Evolutionary conservation across 1,284 basidiomycete genomes (phyloP).

Genomic region (Ustilago crameri): DNA sequence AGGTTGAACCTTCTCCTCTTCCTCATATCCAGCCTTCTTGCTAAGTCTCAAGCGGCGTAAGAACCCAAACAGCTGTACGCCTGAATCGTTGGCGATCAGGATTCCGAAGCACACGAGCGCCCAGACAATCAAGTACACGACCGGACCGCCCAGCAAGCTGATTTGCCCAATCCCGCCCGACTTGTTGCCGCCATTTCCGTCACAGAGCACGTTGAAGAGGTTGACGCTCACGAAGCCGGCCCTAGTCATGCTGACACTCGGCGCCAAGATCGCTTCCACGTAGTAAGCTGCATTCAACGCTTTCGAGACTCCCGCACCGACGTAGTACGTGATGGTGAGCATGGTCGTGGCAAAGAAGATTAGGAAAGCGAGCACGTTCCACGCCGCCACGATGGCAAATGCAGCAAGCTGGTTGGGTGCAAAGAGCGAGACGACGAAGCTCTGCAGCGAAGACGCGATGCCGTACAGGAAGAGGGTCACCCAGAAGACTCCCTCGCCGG

Average conservation of each 20-base stretch:
- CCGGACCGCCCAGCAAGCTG: conserved; percentile 78
- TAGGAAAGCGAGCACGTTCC: conserved; percentile 78
- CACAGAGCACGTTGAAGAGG: conserved; percentile 79
- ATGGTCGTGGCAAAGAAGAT: conserved; percentile 76
- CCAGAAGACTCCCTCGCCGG: conserved; percentile 76
- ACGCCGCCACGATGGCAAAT: conserved; percentile 79
- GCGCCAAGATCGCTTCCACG: conserved; percentile 76
- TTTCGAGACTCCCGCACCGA: conserved; percentile 72
- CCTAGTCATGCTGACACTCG: conserved; percentile 78
- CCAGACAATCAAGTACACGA: conserved; percentile 75
- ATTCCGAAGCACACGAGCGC: conserved; percentile 73
- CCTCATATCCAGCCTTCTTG: not conserved
- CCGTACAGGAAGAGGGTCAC: conserved; percentile 78
- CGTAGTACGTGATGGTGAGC: conserved; percentile 77
- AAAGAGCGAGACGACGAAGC: conserved; percentile 35
- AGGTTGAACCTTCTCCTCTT: conserved; percentile 20
- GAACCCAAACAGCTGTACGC: conserved; percentile 51
- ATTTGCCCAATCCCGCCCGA: conserved; percentile 69
- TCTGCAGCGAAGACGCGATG: conserved; percentile 69
- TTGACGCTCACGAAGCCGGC: conserved; percentile 80
- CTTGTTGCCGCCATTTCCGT: conserved; percentile 73
- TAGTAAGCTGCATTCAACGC: conserved; percentile 76
- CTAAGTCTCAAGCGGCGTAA: conserved; percentile 1
- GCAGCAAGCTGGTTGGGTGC: conserved; percentile 76
- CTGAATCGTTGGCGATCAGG: conserved; percentile 76